Conservation (phyloP, 345 rosid genomes). For the Isatis tinctoria region DNA sequence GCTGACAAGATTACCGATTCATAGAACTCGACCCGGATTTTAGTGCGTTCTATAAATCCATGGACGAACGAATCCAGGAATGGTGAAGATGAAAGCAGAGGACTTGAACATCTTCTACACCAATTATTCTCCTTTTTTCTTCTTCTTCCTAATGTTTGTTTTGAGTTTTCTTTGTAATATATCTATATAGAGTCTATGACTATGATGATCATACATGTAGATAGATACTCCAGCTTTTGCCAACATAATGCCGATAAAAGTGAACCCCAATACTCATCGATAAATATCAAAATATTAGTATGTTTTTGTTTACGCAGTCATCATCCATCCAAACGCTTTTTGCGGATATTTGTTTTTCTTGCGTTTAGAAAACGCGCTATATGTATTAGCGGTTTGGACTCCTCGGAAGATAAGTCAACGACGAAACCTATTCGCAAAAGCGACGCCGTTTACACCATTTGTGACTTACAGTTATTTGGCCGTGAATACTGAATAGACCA, state of each 20-base stretch:
- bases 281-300: not conserved
- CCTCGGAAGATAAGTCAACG: constrained; percentile 1
- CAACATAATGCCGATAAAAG: constrained; percentile 6
- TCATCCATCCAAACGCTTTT: not conserved
- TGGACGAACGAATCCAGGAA: not conserved
- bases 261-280: constrained; percentile 10
- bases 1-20: not conserved
- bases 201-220: constrained; percentile 4
- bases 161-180: constrained; percentile 2
- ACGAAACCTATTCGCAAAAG: not conserved
- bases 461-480: not conserved
- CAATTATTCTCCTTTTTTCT: not conserved
- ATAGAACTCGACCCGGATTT: not conserved
- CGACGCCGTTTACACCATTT: not conserved
- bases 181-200: constrained; percentile 7
- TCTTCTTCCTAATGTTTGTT: not conserved
- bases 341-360: not conserved
- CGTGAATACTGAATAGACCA: not conserved
- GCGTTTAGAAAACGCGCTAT: constrained; percentile 15
- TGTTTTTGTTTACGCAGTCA: not conserved
- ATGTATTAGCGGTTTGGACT: not conserved
- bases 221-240: constrained; percentile 9
- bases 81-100: constrained; percentile 5
- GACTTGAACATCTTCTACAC: constrained; percentile 7
- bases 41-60: constrained; percentile 6